Evolutionary conservation across 257 asterid species (phyloP).

Genomic region (Gentiana straminea): DNA sequence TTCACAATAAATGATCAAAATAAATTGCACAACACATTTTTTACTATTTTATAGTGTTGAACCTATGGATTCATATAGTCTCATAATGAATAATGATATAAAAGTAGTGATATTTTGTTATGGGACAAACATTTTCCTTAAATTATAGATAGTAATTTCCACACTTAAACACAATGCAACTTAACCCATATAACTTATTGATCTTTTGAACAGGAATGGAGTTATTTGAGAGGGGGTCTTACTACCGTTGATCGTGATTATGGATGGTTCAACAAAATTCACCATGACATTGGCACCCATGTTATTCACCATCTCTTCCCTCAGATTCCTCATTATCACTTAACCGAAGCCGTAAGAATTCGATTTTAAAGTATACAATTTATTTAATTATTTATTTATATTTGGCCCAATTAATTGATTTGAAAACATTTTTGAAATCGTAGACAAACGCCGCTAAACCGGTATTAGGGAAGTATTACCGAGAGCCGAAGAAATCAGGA

Average conservation of each 20-base stretch:
- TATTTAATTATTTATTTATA: neutral
- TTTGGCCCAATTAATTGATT: neutral
- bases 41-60: too few relatives aligned
- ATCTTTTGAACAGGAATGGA: conserved; percentile 57
- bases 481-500: conserved; percentile 77
- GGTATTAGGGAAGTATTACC: conserved; percentile 58
- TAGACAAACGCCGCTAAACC: conserved; percentile 68
- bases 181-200: too few relatives aligned
- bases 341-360: conserved; percentile 59
- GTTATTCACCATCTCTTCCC: conserved; percentile 86
- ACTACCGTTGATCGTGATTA: conserved; percentile 85
- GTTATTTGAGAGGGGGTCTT: conserved; percentile 78
- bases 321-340: conserved; percentile 84
- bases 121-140: too few relatives aligned
- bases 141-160: too few relatives aligned
- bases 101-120: too few relatives aligned
- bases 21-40: too few relatives aligned
- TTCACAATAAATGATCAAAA: too few relatives aligned
- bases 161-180: too few relatives aligned
- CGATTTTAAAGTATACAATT: conserved; percentile 7
- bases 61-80: too few relatives aligned
- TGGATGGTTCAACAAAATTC: conserved; percentile 65
- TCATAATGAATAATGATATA: too few relatives aligned
- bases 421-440: neutral
- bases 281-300: conserved; percentile 89